These are phyloP conservation scores for Medicago ruthenica DNA, from an alignment of 306 rosid species.

Conservation along the genomic window DNA sequence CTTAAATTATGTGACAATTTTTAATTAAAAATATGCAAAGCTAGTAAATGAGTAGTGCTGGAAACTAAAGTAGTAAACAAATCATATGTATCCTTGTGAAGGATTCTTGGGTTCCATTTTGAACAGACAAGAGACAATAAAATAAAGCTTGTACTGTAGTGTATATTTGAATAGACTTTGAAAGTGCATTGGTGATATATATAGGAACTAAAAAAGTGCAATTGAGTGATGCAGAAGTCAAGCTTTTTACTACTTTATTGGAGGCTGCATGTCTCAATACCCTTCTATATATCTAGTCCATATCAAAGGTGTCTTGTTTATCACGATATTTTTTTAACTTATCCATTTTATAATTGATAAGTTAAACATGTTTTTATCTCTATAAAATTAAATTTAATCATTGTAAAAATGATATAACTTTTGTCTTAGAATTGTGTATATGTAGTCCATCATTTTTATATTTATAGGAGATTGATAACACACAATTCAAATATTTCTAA, in stretches of 20 bases:
- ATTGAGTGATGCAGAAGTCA: conserved; percentile 33
- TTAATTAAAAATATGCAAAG: conserved; percentile 15
- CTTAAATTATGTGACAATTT: not conserved
- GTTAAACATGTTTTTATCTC: not conserved
- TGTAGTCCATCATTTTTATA: too few relatives aligned
- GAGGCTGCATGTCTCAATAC: conserved; percentile 25
- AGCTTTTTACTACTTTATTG: conserved; percentile 41
- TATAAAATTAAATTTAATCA: not conserved
- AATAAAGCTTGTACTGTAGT: conserved; percentile 30
- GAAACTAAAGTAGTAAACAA: conserved; percentile 5
- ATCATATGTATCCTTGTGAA: not conserved
- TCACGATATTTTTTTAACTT: not conserved
- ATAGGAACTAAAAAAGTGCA: conserved; percentile 32
- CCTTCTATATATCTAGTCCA: conserved; percentile 33
- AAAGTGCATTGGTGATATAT: conserved; percentile 32
- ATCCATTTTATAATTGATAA: too few relatives aligned
- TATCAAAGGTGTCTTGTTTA: conserved; percentile 7
- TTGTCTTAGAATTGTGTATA: too few relatives aligned
- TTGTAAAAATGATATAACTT: not conserved
- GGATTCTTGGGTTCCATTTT: conserved; percentile 36
- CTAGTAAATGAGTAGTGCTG: conserved; percentile 1
- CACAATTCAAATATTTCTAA: too few relatives aligned
- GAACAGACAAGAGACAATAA: conserved; percentile 32
- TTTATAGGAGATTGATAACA: too few relatives aligned
- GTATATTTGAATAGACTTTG: conserved; percentile 36